A percentile compares a stretch with the other conserved stretches of the same genome.
These are phyloP conservation scores for Hanseniaspora jakobsenii DNA, from an alignment of 805 yeast genomes.

Conservation along the genomic window DNA sequence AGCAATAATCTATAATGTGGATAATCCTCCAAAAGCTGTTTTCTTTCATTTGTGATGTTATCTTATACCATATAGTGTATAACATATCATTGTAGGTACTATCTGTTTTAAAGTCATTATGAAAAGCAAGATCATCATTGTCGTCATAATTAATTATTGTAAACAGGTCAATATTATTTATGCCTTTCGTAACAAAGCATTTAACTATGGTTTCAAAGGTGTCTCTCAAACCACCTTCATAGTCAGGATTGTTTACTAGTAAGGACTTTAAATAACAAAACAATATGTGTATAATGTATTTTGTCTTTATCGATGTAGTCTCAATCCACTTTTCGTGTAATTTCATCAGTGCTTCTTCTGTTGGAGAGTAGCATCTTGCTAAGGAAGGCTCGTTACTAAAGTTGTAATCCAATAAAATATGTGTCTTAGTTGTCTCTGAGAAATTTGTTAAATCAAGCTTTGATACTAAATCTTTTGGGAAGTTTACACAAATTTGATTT, in stretches of 20 bases:
- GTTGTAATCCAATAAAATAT: no score
- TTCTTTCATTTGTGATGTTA: neutral
- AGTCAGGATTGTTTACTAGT: neutral
- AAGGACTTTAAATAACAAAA: conserved; percentile 1
- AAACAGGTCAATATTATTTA: neutral
- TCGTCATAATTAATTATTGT: neutral
- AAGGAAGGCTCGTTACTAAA: no score
- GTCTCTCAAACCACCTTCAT: neutral
- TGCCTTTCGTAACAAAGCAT: neutral
- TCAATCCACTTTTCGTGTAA: neutral
- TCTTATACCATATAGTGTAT: neutral
- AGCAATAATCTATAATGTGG: neutral
- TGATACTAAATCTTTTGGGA: neutral
- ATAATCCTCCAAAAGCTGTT: neutral
- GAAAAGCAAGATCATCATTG: no score
- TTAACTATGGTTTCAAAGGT: no score
- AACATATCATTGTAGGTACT: neutral
- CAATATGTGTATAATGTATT: no score
- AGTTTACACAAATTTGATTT: neutral
- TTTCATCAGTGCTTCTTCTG: neutral
- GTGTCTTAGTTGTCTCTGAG: neutral
- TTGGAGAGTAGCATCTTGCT: neutral
- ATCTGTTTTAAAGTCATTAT: neutral
- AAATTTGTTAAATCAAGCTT: neutral
- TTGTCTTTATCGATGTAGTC: neutral